phyloP scores from a whole-genome alignment of 1,284 basidiomycete genomes.

The Boletus semigastroideus region DNA sequence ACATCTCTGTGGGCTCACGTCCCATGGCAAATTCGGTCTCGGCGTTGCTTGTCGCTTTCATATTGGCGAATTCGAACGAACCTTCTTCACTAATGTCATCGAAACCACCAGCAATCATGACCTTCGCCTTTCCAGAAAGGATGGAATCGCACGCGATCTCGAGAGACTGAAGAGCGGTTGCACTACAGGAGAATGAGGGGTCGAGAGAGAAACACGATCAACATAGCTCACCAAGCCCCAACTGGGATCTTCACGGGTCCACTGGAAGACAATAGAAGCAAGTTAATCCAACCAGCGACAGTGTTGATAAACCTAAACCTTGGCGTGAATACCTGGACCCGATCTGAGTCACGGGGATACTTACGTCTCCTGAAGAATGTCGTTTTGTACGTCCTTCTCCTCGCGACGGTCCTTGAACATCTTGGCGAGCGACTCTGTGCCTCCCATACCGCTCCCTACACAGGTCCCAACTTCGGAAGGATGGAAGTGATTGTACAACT shows the following conservation, averaged over 20 bases:
- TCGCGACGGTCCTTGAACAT: constrained; percentile 99
- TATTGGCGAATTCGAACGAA: constrained; percentile 97
- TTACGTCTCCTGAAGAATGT: constrained; percentile 96
- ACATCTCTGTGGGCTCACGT: constrained; percentile 98
- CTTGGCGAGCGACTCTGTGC: constrained; percentile 81
- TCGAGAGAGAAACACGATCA: background rate
- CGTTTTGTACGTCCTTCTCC: constrained; percentile 97
- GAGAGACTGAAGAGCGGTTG: constrained; percentile 95
- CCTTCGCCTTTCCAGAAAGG: constrained; percentile 93
- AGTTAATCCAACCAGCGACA: constrained; percentile 96
- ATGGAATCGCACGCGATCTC: constrained; percentile 98
- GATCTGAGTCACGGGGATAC: constrained; percentile 25
- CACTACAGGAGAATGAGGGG: constrained; percentile 47
- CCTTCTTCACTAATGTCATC: constrained; percentile 98
- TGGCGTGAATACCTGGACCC: constrained; percentile 17
- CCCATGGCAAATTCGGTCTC: constrained; percentile 98
- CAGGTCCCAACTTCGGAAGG: constrained; percentile 93
- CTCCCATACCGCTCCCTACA: constrained; percentile 97
- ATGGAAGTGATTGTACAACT: constrained; percentile 95
- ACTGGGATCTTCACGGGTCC: constrained; percentile 99
- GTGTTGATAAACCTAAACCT: constrained; percentile 88
- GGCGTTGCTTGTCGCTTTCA: constrained; percentile 98
- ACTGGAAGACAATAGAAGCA: constrained; percentile 90
- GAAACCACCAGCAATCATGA: constrained; percentile 99
- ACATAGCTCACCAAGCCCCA: constrained; percentile 80